These are phyloP conservation scores for Zygotorulaspora danielsina DNA, from an alignment of 805 yeast species.

Conservation along the genomic window DNA sequence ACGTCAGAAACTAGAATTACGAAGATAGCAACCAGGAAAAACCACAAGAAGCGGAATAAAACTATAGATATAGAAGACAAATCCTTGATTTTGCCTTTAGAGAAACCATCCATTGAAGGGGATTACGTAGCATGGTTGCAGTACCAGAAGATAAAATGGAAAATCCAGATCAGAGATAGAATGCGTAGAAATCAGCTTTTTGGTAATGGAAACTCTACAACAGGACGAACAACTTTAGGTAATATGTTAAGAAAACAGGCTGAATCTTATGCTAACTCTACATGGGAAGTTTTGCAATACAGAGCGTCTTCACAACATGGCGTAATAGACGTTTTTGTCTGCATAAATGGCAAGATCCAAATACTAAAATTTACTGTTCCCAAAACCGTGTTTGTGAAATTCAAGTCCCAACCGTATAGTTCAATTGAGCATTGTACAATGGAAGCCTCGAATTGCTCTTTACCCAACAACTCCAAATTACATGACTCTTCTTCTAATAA, in stretches of 20 bases:
- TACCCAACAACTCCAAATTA: constrained; percentile 62
- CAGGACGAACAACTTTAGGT: constrained; percentile 60
- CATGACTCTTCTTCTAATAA: constrained; percentile 40
- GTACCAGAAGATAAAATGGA: constrained; percentile 89
- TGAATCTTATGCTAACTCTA: constrained; percentile 66
- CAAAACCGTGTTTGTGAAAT: constrained; percentile 64
- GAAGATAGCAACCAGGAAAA: constrained; percentile 37
- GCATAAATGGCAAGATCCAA: constrained; percentile 69
- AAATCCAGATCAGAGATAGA: constrained; percentile 63
- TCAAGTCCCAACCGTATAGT: constrained; percentile 42
- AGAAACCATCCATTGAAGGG: constrained; percentile 56
- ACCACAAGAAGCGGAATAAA: constrained; percentile 31
- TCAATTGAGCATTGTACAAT: constrained; percentile 49
- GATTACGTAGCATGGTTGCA: constrained; percentile 66
- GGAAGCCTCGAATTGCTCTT: constrained; percentile 52
- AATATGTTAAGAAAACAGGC: constrained; percentile 72
- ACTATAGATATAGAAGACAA: constrained; percentile 45
- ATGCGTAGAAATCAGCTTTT: constrained; percentile 70
- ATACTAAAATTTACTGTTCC: constrained; percentile 69
- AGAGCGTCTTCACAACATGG: constrained; percentile 60
- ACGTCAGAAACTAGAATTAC: constrained; percentile 32
- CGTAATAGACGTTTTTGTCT: constrained; percentile 66
- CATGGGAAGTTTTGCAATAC: constrained; percentile 85
- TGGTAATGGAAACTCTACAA: constrained; percentile 56
- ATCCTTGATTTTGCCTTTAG: constrained; percentile 39